Evolutionary conservation across 2,329 filamentous ascomycete genomes (phyloP), one percentile per base, ranked within the genome.

Genomic region (Colletotrichum sp.): DNA sequence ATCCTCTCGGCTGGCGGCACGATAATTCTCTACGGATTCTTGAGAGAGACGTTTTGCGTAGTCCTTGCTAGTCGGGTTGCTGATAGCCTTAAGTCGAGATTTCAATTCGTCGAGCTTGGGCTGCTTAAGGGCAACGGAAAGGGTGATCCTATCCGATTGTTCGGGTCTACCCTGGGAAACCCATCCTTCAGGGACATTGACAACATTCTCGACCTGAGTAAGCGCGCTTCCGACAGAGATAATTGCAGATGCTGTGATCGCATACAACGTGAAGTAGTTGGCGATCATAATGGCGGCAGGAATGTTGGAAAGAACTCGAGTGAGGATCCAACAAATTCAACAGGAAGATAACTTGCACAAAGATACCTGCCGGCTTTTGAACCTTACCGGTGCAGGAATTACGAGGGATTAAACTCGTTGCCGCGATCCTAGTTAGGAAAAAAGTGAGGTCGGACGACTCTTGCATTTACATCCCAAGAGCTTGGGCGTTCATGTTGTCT

Each of bases 1-100:
- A 12, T 85, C 83, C 5, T 81, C 8, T 5, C 24, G 55, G 5
- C n/a, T 26, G 18, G 66, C 36, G 8, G 28, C 28, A 8, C 66
- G 49, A 5, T 59, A 60, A 16, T 6, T 6, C 4, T 44, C 13
- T 2, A 34, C 21, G n/a, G 30, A 16, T 8, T 28, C 52, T 16
- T 44, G 49, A n/a, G 66, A 28, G 7, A 69, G 34, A 8, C 26
- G 66, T 18, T 39, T 59, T 9, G 30, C 30, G 30, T 69, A 69
- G 15, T 60, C 28, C 7, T 30, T 52, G 16, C 21, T 26, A 8
- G 9, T 16, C 5, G 66, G 30, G 39, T 60, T 7, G 28, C 49
- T 60, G 30, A 69, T 69, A 3, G n/a, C n/a, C 9, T 69, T 32
- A 8, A 69, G 66, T 4, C 66, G 49, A 16, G 66, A 34, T 21